phyloP scores from a whole-genome alignment of 306 rosid species.

The Astragalus glycyphyllos region DNA sequence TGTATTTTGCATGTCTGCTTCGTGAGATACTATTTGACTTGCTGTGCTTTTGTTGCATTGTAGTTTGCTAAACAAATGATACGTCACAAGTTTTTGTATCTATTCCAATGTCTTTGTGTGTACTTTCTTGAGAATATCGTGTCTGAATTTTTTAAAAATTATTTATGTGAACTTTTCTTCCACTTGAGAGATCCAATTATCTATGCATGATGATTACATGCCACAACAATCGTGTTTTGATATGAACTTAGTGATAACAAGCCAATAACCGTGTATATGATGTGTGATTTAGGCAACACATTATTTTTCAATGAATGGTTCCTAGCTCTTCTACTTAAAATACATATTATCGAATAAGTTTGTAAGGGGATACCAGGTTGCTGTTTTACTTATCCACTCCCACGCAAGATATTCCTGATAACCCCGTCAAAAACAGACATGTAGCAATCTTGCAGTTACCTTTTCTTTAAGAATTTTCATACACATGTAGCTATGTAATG shows the following conservation, averaged over 20 bases:
- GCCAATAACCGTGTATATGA: background rate
- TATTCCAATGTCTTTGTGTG: slow-evolving; percentile 41
- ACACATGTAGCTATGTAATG: too few relatives aligned
- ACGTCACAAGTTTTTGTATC: too few relatives aligned
- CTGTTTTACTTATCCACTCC: slow-evolving; percentile 4
- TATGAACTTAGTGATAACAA: background rate
- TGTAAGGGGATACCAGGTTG: background rate
- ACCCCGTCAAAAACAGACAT: slow-evolving; percentile 7
- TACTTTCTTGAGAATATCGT: slow-evolving; percentile 41
- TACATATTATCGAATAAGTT: background rate
- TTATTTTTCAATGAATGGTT: slow-evolving; percentile 8
- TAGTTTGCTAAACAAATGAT: slow-evolving; percentile 87
- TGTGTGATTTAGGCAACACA: background rate
- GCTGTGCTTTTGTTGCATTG: slow-evolving; percentile 51
- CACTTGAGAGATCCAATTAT: slow-evolving; percentile 33
- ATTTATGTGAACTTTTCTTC: slow-evolving; percentile 25
- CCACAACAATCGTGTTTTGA: background rate
- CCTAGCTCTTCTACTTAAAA: slow-evolving; percentile 19
- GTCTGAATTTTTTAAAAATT: slow-evolving; percentile 24
- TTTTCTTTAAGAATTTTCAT: too few relatives aligned
- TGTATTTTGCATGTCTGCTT: background rate
- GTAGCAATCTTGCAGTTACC: too few relatives aligned
- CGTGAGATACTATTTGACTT: slow-evolving; percentile 29
- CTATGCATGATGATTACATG: background rate
- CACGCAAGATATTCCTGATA: background rate